Evolutionary conservation across 228 moss, liverwort and hornwort species (phyloP).

Genomic region (Sphagnum magellanicum): DNA sequence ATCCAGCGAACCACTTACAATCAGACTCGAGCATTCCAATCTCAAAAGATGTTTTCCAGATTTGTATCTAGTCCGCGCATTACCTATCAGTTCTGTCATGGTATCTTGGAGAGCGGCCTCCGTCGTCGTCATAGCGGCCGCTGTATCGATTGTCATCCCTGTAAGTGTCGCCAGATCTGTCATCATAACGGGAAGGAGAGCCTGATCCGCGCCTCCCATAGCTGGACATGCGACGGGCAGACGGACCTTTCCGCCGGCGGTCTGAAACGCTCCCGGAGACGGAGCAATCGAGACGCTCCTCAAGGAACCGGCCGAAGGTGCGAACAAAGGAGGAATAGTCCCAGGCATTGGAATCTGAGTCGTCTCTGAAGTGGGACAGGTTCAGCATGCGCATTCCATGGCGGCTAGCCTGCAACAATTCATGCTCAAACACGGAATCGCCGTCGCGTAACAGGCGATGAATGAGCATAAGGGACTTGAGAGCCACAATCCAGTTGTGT

Average conservation of each 20-base stretch:
- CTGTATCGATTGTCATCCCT: slow-evolving; percentile 53
- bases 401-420: slow-evolving; percentile 35
- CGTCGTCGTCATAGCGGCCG: slow-evolving; percentile 28
- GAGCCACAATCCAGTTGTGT: slow-evolving; percentile 87
- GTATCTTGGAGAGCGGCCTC: slow-evolving; percentile 48
- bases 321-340: slow-evolving; percentile 86
- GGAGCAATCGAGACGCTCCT: slow-evolving; percentile 78
- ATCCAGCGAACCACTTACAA: too few species aligned
- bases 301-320: slow-evolving; percentile 74
- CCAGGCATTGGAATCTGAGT: slow-evolving; percentile 84
- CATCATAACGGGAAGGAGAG: slow-evolving; percentile 32
- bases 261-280: slow-evolving; percentile 5
- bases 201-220: slow-evolving; percentile 24
- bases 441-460: slow-evolving; percentile 87
- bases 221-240: slow-evolving; percentile 18
- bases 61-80: too few species aligned
- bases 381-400: slow-evolving; percentile 80
- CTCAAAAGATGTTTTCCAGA: too few species aligned
- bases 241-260: slow-evolving; percentile 16
- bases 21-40: too few species aligned
- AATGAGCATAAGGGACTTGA: slow-evolving; percentile 83
- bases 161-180: slow-evolving; percentile 34
- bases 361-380: slow-evolving; percentile 75
- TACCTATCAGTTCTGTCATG: slow-evolving; percentile 18
- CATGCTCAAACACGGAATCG: slow-evolving; percentile 74